Conservation (phyloP, 345 rosid genomes). For the Arabidopsis suecica region DNA sequence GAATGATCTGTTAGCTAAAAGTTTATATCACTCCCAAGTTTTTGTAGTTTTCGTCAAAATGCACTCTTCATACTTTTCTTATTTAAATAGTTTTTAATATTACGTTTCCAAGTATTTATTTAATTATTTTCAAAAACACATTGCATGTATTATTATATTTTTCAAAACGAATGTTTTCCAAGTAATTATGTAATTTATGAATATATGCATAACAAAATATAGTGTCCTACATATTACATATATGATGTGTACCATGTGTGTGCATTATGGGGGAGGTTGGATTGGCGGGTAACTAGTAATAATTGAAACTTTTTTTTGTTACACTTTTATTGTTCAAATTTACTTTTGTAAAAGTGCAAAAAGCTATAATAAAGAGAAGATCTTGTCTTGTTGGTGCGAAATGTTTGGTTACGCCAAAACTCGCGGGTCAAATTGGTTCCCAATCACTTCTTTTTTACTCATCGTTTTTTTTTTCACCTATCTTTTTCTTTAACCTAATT, state of each 20-base stretch:
- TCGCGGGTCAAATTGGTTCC: constrained; percentile 45
- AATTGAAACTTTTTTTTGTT: constrained; percentile 40
- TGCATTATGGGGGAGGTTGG: constrained; percentile 45
- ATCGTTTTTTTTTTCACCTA: neutral
- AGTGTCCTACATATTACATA: neutral
- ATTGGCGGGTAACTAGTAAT: constrained; percentile 42
- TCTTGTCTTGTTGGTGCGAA: constrained; percentile 45
- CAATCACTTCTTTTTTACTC: constrained; percentile 30
- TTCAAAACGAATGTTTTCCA: no score
- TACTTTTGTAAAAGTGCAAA: constrained; percentile 46
- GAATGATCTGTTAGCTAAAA: neutral
- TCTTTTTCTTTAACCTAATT: neutral
- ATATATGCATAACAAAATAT: neutral
- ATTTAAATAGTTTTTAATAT: no score
- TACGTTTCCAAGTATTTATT: no score
- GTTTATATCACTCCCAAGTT: no score
- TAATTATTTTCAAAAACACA: neutral
- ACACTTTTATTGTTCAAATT: constrained; percentile 42
- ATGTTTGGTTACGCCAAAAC: constrained; percentile 47
- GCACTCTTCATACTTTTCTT: no score
- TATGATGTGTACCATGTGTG: constrained; percentile 42
- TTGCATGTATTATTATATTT: no score
- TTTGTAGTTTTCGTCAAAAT: no score
- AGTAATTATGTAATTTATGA: neutral
- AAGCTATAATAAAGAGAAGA: constrained; percentile 43